Evolutionary conservation across 306 rosid species (phyloP).

Genomic region (Vigna reflexopilosa): DNA sequence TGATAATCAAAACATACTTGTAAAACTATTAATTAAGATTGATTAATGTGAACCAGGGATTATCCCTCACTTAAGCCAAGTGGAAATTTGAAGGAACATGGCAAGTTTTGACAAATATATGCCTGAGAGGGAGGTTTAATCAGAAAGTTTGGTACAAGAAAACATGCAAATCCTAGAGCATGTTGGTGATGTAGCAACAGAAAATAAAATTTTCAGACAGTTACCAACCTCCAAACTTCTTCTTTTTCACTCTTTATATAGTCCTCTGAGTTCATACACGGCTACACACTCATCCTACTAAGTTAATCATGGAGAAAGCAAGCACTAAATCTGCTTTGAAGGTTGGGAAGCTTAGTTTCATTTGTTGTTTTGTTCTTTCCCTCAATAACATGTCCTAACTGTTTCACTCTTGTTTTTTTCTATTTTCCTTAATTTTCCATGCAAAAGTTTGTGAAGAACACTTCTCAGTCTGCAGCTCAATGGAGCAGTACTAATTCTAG

Average conservation of each 20-base stretch:
- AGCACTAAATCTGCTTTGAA: constrained; percentile 65
- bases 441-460: constrained; percentile 64
- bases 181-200: constrained; percentile 90
- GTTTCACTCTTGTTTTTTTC: constrained; percentile 15
- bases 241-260: constrained; percentile 50
- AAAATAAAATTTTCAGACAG: constrained; percentile 51
- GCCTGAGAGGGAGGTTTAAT: constrained; percentile 91
- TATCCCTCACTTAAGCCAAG: constrained; percentile 51
- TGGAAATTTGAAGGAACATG: constrained; percentile 71
- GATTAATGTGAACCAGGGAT: constrained; percentile 42
- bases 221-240: constrained; percentile 76
- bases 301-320: constrained; percentile 66
- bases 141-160: constrained; percentile 94
- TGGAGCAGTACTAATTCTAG: constrained; percentile 66
- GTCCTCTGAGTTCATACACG: constrained; percentile 35
- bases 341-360: constrained; percentile 51
- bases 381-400: constrained; percentile 42
- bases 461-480: constrained; percentile 66
- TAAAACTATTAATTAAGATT: constrained; percentile 20
- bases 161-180: constrained; percentile 63
- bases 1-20: constrained; percentile 29
- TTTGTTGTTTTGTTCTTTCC: constrained; percentile 20
- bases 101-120: constrained; percentile 54
- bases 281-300: constrained; percentile 43
- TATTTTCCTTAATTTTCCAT: constrained; percentile 4